Percentiles rank a stretch among this genome's conserved stretches.
These are phyloP conservation scores for Mycena crocata DNA, from an alignment of 768 basidiomycete species.

Conservation along the genomic window DNA sequence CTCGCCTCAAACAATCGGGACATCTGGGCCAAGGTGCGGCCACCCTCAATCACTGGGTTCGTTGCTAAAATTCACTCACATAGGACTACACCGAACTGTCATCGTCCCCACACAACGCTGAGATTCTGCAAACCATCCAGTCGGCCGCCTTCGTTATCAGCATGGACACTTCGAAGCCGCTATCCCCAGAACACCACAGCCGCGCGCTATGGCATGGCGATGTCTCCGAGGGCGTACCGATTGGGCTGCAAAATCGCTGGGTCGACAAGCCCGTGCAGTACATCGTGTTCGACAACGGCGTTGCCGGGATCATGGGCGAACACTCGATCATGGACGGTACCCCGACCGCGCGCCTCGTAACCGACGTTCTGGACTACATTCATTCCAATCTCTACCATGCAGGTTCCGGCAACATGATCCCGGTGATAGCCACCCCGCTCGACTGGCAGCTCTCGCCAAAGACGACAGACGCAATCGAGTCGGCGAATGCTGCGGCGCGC, in stretches of 20 bases:
- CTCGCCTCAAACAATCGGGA: constrained; percentile 86
- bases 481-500: constrained; percentile 65
- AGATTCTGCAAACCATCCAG: constrained; percentile 78
- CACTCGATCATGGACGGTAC: constrained; percentile 94
- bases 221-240: constrained; percentile 54
- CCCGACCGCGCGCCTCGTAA: constrained; percentile 78
- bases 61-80: background rate
- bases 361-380: constrained; percentile 73
- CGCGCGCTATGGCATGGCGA: constrained; percentile 88
- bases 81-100: constrained; percentile 70
- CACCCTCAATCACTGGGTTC: background rate
- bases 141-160: constrained; percentile 88
- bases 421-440: constrained; percentile 59
- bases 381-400: constrained; percentile 72
- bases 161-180: constrained; percentile 74
- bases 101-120: constrained; percentile 68
- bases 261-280: constrained; percentile 93
- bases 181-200: constrained; percentile 66
- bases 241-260: constrained; percentile 82
- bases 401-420: constrained; percentile 32
- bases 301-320: constrained; percentile 92
- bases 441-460: constrained; percentile 71
- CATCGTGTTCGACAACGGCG: constrained; percentile 84
- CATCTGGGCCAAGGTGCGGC: constrained; percentile 69
- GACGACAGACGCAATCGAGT: constrained; percentile 62